Percentiles rank a stretch among this genome's conserved stretches.
phyloP scores from a whole-genome alignment of 805 yeast genomes.

The Saccharomycopsis sp. region DNA sequence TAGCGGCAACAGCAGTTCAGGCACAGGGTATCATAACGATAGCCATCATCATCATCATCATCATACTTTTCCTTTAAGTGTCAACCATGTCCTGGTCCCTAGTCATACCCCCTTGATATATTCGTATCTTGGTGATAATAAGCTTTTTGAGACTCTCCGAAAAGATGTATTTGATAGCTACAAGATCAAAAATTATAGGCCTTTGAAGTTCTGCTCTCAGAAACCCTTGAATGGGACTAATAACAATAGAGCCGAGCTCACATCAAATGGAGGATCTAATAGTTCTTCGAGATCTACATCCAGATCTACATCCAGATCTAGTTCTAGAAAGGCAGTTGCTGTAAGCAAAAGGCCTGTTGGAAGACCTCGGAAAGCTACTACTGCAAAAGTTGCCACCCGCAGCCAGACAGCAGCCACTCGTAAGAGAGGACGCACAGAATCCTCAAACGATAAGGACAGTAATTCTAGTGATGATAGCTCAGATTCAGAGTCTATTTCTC shows the following conservation, averaged over 20 bases:
- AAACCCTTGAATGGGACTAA: neutral
- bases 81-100: neutral
- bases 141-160: neutral
- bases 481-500: neutral
- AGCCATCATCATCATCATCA: neutral
- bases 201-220: neutral
- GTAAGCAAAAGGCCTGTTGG: neutral
- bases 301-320: neutral
- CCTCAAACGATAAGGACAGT: neutral
- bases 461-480: neutral
- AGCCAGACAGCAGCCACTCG: no score
- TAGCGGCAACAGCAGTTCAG: neutral
- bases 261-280: neutral
- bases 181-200: neutral
- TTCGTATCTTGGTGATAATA: neutral
- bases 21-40: neutral
- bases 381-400: no score
- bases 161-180: neutral
- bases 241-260: neutral
- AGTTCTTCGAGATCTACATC: neutral
- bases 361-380: neutral
- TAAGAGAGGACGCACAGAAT: no score
- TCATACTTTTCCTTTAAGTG: neutral
- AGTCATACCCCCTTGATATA: neutral
- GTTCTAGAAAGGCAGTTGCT: neutral